Evolutionary conservation across 148 eudicot genomes (phyloP).

Genomic region (Arctostaphylos glauca): DNA sequence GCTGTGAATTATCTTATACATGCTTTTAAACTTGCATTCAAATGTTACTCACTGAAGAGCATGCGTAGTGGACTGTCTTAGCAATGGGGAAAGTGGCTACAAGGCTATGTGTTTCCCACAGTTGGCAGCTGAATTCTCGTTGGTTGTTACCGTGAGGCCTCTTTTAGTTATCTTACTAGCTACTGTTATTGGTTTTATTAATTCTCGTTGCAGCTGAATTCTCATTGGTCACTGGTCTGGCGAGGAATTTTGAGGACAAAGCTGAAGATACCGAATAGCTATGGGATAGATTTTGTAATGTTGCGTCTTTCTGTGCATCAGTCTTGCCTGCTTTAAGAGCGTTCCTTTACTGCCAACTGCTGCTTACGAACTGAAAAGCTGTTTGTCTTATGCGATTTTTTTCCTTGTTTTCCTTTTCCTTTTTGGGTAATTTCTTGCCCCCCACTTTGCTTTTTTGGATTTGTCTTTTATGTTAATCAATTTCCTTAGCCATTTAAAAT

Average conservation of each 20-base stretch:
- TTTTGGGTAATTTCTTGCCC: neutral
- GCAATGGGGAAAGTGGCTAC: neutral
- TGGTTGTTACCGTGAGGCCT: neutral
- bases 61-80: neutral
- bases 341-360: neutral
- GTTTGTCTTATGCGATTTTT: neutral
- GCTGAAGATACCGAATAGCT: neutral
- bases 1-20: neutral
- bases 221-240: neutral
- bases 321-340: neutral
- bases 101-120: neutral
- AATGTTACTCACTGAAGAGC: neutral
- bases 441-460: neutral
- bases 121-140: conserved; percentile 2
- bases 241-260: neutral
- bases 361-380: neutral
- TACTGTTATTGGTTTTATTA: neutral
- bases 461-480: neutral
- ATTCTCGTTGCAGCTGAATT: neutral
- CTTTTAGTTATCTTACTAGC: neutral
- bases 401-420: neutral
- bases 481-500: neutral
- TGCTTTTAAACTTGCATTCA: neutral
- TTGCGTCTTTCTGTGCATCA: neutral
- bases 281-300: neutral